Evolutionary conservation across 2,329 filamentous ascomycete species (phyloP), one percentile per base, ranked within the genome.

Genomic region (Aspergillus puulaauensis): DNA sequence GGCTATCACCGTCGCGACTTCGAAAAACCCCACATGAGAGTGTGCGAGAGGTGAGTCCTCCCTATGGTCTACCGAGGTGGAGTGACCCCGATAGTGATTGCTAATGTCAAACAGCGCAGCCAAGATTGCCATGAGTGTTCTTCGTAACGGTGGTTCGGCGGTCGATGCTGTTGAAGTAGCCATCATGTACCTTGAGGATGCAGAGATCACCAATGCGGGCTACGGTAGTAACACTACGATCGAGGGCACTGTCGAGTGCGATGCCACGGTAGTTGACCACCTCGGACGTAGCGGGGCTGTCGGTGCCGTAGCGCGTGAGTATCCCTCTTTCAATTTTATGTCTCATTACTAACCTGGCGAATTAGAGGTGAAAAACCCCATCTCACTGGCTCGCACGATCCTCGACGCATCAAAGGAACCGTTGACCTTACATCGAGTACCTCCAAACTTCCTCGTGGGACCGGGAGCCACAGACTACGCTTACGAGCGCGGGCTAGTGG

Each of bases 141-240:
- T 99, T 59, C 89, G 85, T 67, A 85, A 83, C 61, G 95, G 95
- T 23, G 90, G 88, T 9, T 86, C 87, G 43, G 91, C 95, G 4
- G 82, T 93, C 4, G 91, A 98, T 70, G 95, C 93, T 15, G 89
- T 97, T 21, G 95, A 97, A 74, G 88, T 90, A 51, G 91, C 95
- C 31, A 86, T 99, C 68, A 90, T 89, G 65, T 82, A 91, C 19
- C 85, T 99, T 17, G 95, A 99, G 76, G 91, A 99, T 71, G 88
- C 90, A 57, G 92, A 97, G 68, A 96, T 99, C 64, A 99, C 96
- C 37, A 99, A 99, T 73, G 90, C 93, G 39, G 95, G 95, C 0
- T 98, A 90, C 71, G 95, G 96, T 47, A 99, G 95, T 76, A 99
- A 99, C 68, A 80, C 99, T 23, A 88, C 91, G 45, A 90, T 96